Base-by-base conservation (phyloP, 140 eudicot genomes). In the Flaveria floridana region DNA sequence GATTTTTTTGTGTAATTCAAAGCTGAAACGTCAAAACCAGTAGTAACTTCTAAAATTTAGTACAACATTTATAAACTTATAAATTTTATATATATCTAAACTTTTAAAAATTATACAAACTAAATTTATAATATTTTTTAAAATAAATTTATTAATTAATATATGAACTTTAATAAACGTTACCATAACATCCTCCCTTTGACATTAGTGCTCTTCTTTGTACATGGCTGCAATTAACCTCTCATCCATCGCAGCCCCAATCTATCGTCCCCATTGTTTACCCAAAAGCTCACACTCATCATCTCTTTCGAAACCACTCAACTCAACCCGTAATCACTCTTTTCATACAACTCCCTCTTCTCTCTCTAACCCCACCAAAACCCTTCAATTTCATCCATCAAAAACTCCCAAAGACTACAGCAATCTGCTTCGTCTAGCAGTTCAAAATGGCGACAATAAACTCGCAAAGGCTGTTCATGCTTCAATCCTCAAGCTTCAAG, bases 391-490 rank as follows among this genome's bases (percentile, higher is more conserved):
- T 52, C 51, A 61, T 28, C 78, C 48, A 47, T 28, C 81, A 9
- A 78, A 71, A 75, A 18, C 67, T 59, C 9, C 68, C 28, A 48
- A 69, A 28, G 42, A 83, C 51, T 80, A 74, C 71, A 47, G 65
- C 14, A 55, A 76, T 39, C 73, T 84, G 65, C 96, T 94, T 34
- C 75, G 58, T 15, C n/a, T 83, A 19, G 86, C 96, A 1, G 84
- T 79, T 52, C 72, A 76, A 6, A 23, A 23, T 23, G 34, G 64
- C 34, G 88, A 94, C 73, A 70, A 53, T 52, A 68, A 80, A 57
- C 90, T 90, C 20, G 77, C 81, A 42, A 87, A 28, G 76, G 81
- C 89, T 0, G 79, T 87, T 41, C 99, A 94, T 19, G 85, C 96
- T 70, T 80, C 85, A 75, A 68, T 88, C 82, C 82, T 86, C 78